phyloP scores from a whole-genome alignment of 1,139 yeast genomes.

The Scheffersomyces quercinus region DNA sequence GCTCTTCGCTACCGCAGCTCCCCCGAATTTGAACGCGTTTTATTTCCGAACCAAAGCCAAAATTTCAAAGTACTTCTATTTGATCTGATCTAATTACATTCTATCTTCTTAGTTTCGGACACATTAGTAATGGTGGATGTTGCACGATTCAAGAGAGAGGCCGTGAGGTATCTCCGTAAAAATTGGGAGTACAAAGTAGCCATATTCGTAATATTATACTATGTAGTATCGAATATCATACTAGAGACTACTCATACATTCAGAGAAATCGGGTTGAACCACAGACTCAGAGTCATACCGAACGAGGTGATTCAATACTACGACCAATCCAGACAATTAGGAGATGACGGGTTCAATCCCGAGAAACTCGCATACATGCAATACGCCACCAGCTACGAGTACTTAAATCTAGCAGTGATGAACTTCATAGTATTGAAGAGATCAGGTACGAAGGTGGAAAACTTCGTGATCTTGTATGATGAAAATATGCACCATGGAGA shows the following conservation, averaged over 20 bases:
- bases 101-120: background rate
- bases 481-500: conserved; percentile 14
- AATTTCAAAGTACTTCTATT: too few relatives aligned
- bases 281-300: conserved; percentile 24
- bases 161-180: conserved; percentile 1
- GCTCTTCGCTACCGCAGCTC: too few relatives aligned
- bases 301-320: conserved; percentile 19
- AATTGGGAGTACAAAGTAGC: conserved; percentile 31
- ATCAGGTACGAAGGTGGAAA: conserved; percentile 21
- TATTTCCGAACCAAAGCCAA: too few relatives aligned
- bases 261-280: conserved; percentile 13
- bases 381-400: conserved; percentile 36
- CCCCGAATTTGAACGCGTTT: too few relatives aligned
- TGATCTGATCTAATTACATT: background rate
- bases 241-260: conserved; percentile 13
- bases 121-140: background rate
- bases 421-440: conserved; percentile 27
- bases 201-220: conserved; percentile 22
- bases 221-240: conserved; percentile 15
- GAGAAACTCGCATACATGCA: conserved; percentile 32
- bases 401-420: conserved; percentile 33
- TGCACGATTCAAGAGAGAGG: background rate
- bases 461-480: conserved; percentile 30
- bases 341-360: conserved; percentile 1
- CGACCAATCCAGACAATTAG: conserved; percentile 5